Evolutionary conservation across 1,284 basidiomycete species (phyloP), one percentile per base, ranked within the genome.

Genomic region (Caloboletus firmus): DNA sequence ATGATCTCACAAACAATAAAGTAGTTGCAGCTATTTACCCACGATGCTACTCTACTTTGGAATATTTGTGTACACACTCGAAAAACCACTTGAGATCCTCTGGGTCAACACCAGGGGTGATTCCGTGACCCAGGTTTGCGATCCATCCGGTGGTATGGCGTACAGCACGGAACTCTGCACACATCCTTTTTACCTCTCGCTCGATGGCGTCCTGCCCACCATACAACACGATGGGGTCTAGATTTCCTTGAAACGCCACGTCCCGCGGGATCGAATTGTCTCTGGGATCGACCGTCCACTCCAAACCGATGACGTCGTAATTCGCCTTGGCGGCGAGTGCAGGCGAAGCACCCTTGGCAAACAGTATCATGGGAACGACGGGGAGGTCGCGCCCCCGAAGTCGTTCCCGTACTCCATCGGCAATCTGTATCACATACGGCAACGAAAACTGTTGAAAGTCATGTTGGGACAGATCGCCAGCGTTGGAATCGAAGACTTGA

Each of bases 401-500:
- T 45, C 78, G 78, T 28, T 69, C 64, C 54, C 82, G 84, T 51
- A 95, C 89, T 50, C 80, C 77, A 15, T 75, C 74, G 31, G 84
- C 80, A 56, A 93, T 89, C 61, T 81, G 79, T 44, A 73, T 69
- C 36, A 90, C 74, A 31, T 82, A 81, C 26, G 89, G 88, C 57
- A 89, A 78, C 46, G 91, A 84, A 73, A 91, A 98, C 50, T 78
- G 74, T 35, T 74, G 71, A 74, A 95, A 98, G 68, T 96, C 90
- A 66, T 92, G 76, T 5, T 89, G 91, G 7, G 92, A 87, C 57
- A 98, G 79, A 69, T 96, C 94, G 56, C 91, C 89, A 5, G 92
- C 95, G 83, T 91, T 93, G 4, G 95, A 96, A 72, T 98, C 95
- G 67, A 98, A 98, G 15, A 98, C 82, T 82, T 98, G 95, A 6